Evolutionary conservation across 139 green algal genomes (phyloP).

Genomic region (Raphidocelis subcapitata): DNA sequence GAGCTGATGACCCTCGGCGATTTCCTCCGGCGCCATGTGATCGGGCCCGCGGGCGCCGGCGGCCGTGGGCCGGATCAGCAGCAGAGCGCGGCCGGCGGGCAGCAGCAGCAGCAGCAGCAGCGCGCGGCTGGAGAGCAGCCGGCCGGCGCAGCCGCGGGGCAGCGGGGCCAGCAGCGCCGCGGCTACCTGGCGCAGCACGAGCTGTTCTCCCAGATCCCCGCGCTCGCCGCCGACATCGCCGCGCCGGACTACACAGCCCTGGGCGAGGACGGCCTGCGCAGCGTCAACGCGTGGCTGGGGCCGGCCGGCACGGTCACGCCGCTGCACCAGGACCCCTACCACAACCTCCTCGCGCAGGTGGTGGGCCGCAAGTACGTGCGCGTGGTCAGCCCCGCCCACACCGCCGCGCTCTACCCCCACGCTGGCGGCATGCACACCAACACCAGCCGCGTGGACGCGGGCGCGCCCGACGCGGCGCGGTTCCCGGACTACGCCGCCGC

Average conservation of each 20-base stretch:
- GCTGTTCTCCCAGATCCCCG: conserved; percentile 91
- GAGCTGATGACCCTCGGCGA: conserved; percentile 78
- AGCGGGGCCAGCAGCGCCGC: not conserved
- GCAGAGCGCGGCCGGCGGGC: not conserved
- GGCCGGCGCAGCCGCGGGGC: not conserved
- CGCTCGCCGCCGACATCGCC: conserved; percentile 73
- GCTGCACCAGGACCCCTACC: conserved; percentile 84
- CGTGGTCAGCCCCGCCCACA: conserved; percentile 68
- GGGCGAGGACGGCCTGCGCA: conserved; percentile 22
- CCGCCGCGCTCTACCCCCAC: conserved; percentile 56
- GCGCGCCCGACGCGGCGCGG: conserved; percentile 11
- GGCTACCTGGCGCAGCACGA: conserved; percentile 92
- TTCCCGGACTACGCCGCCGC: conserved; percentile 49
- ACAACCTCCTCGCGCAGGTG: conserved; percentile 90
- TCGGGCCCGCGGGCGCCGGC: not conserved
- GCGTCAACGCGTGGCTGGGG: conserved; percentile 89
- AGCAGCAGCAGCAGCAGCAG: conserved; percentile 8
- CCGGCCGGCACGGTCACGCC: conserved; percentile 86
- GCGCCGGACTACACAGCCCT: conserved; percentile 84
- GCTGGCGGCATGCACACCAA: conserved; percentile 48
- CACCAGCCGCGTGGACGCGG: conserved; percentile 62
- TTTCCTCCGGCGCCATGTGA: conserved; percentile 65
- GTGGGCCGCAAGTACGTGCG: conserved; percentile 93
- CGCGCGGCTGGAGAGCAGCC: not conserved
- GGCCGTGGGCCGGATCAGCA: too few relatives aligned